Base-by-base conservation (phyloP, 306 rosid genomes). In the Vachellia pachyceras region DNA sequence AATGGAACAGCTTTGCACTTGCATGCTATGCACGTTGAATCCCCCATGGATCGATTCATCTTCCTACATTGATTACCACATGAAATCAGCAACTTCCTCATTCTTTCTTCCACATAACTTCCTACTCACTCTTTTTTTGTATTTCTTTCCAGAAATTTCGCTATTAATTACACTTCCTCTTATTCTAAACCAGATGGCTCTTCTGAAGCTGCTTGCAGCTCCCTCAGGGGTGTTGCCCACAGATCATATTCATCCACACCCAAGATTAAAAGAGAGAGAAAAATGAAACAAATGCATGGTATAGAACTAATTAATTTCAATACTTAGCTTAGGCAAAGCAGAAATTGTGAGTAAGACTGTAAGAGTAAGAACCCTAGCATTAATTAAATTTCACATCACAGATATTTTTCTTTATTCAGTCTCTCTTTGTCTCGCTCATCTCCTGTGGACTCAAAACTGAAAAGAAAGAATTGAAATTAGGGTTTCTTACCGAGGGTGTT, bases 401-500 rank as follows among this genome's bases (percentile, higher is more conserved):
- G 0, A 17, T 72, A 37, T 37, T 37, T 35, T 2, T n/a, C n/a
- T n/a, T n/a, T 41, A 29, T 37, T 44, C 25, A 20, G 17, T 58
- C 35, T 42, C 35, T 3, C 40, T 14, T 17, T n/a, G 33, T 7
- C 40, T 29, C 58, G 14, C 23, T 55, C 42, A 7, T 47, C 67
- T 60, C 42, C 37, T 41, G 35, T 69, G 25, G 68, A 58, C 69
- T 78, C 13, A 42, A 55, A 39, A 52, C 54, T 35, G 68, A 4
- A 36, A 4, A 47, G 41, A 12, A 46, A 65, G 33, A 33, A 46
- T 36, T 37, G 12, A 11, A 82, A 54, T 82, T 88, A 92, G 95
- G 95, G 94, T 88, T 95, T 93, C 94, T 91, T 95, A 85, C 99
- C 97, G 18, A 91, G 92, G 65, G 91, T 91, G 85, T 89, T 91